Percentiles rank a stretch among this genome's conserved stretches.
Conservation (phyloP, 2,329 filamentous ascomycete genomes). For the Didymella keratinophila region DNA sequence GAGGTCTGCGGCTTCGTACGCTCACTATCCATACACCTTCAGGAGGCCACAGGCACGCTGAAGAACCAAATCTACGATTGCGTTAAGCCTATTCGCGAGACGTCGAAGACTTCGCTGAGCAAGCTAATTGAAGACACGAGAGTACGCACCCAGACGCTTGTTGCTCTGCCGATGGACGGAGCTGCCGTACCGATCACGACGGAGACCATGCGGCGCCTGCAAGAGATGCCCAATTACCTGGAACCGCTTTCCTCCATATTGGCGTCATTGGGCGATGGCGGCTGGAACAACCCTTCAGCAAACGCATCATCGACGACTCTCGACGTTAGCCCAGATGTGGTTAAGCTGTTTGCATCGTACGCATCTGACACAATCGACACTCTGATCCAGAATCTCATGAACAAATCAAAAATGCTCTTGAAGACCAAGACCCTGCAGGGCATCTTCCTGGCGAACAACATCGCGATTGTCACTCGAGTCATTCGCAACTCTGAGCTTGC, state of each 20-base stretch:
- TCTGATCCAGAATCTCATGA: conserved; percentile 76
- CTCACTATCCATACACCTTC: conserved; percentile 78
- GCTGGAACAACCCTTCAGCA: conserved; percentile 69
- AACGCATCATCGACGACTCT: conserved; percentile 71
- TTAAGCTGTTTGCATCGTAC: conserved; percentile 88
- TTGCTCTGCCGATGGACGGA: conserved; percentile 78
- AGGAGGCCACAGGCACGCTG: conserved; percentile 83
- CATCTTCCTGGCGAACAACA: conserved; percentile 89
- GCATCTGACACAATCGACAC: conserved; percentile 87
- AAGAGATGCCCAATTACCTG: conserved; percentile 86
- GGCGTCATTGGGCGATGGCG: conserved; percentile 89
- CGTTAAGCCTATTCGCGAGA: conserved; percentile 88
- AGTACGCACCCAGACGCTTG: conserved; percentile 70
- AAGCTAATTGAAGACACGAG: conserved; percentile 86
- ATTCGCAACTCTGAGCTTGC: conserved; percentile 82
- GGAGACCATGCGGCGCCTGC: conserved; percentile 85
- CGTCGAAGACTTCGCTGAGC: conserved; percentile 83
- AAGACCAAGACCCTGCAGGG: conserved; percentile 79
- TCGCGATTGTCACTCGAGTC: conserved; percentile 83
- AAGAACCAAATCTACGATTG: conserved; percentile 84
- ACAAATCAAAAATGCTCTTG: conserved; percentile 74
- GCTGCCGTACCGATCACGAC: conserved; percentile 78
- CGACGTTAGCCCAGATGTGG: conserved; percentile 87
- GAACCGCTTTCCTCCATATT: conserved; percentile 87
- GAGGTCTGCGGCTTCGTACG: conserved; percentile 93